A percentile compares a stretch with the other conserved stretches of the same genome.
Evolutionary conservation across 2,329 filamentous ascomycete genomes (phyloP).

Genomic region (Capronia epimyces): DNA sequence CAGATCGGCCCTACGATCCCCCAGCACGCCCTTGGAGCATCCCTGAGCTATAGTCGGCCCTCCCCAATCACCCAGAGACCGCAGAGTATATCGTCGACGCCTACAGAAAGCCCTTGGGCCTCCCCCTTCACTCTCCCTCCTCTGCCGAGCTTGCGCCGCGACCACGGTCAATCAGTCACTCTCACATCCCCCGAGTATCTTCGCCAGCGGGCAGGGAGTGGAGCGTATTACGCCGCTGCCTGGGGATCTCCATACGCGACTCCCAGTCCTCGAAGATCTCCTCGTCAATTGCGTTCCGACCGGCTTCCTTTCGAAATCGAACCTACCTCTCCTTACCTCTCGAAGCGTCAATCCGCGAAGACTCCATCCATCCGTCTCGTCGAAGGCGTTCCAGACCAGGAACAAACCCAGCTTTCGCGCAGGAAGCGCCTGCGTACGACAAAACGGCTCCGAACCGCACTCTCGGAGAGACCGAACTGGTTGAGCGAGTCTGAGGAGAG

Average conservation of each 20-base stretch:
- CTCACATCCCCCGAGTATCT: slow-evolving; percentile 22
- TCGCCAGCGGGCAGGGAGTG: slow-evolving; percentile 44
- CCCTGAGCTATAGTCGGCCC: not conserved
- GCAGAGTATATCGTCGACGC: slow-evolving; percentile 22
- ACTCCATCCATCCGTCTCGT: not conserved
- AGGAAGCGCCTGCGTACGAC: slow-evolving; percentile 1
- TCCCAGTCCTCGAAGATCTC: slow-evolving; percentile 44
- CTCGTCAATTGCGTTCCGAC: slow-evolving; percentile 33
- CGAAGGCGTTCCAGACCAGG: not conserved
- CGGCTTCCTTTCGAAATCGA: slow-evolving; percentile 44
- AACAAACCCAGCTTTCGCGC: not conserved
- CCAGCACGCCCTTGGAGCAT: not conserved
- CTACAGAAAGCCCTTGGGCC: slow-evolving; percentile 26
- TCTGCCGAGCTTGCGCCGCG: slow-evolving; percentile 23
- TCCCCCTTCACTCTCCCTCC: slow-evolving; percentile 28
- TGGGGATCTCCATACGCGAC: slow-evolving; percentile 89
- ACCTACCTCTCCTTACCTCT: slow-evolving; percentile 27
- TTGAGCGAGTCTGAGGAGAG: slow-evolving; percentile 66
- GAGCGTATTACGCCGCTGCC: slow-evolving; percentile 64
- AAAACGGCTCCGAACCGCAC: slow-evolving; percentile 12
- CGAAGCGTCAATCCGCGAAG: not conserved
- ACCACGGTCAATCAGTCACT: slow-evolving; percentile 16
- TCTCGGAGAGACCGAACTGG: slow-evolving; percentile 70
- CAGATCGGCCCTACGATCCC: slow-evolving; percentile 9
- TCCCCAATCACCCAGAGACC: slow-evolving; percentile 8